Percentiles rank a stretch among this genome's conserved stretches.
These are phyloP conservation scores for Gonapodya sp. DNA, from an alignment of 192 early-diverging fungal genomes.

Conservation along the genomic window DNA sequence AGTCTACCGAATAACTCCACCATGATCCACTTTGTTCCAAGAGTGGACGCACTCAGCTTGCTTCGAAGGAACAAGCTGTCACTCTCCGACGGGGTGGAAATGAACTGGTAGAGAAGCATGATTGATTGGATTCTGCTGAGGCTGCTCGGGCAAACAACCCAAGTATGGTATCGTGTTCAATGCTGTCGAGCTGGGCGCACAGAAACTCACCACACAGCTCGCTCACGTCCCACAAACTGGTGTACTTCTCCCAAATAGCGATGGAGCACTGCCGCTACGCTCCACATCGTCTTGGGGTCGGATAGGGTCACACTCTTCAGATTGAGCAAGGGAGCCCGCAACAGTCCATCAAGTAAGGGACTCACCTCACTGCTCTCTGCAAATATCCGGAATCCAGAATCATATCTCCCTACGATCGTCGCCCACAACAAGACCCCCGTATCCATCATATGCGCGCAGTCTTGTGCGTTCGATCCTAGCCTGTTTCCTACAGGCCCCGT, in stretches of 20 bases:
- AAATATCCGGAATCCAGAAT: background rate
- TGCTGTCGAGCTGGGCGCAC: background rate
- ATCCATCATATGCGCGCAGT: background rate
- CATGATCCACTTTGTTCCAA: background rate
- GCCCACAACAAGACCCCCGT: background rate
- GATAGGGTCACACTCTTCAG: background rate
- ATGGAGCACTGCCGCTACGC: background rate
- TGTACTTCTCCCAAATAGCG: background rate
- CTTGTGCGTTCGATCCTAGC: background rate
- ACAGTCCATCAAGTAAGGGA: too few relatives aligned
- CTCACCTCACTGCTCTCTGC: background rate
- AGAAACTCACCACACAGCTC: background rate
- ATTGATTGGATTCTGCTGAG: background rate
- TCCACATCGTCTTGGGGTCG: background rate
- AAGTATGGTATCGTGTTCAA: too few relatives aligned
- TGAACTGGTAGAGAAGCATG: background rate
- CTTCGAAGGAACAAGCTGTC: background rate
- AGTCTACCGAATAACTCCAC: background rate
- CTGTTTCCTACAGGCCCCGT: background rate
- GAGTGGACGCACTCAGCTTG: background rate
- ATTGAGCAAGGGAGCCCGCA: too few relatives aligned
- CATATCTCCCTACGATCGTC: background rate
- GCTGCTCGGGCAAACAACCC: background rate
- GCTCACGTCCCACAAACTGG: background rate
- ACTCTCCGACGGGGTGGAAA: background rate